These are phyloP conservation scores for Lablab purpureus DNA, from an alignment of 306 rosid genomes.

Conservation along the genomic window DNA sequence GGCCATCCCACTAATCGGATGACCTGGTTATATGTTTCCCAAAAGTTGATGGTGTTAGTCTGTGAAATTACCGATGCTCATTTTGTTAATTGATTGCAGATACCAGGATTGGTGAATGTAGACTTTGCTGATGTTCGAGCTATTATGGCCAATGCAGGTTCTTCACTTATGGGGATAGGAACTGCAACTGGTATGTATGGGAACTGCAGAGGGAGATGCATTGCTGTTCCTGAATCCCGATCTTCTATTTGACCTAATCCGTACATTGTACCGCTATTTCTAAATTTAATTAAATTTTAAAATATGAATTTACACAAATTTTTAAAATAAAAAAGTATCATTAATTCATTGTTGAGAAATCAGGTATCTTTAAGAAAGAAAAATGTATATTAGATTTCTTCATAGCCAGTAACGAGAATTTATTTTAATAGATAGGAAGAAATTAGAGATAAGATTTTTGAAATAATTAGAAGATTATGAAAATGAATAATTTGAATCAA, in stretches of 20 bases:
- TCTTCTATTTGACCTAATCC: conserved; percentile 39
- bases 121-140: conserved; percentile 99
- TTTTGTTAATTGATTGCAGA: conserved; percentile 63
- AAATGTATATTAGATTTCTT: neutral
- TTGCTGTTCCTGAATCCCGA: conserved; percentile 35
- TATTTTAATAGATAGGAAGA: neutral
- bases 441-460: neutral
- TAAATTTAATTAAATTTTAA: neutral
- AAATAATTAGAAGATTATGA: neutral
- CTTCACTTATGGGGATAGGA: conserved; percentile 99
- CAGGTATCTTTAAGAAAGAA: neutral
- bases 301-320: neutral
- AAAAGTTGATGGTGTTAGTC: conserved; percentile 32
- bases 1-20: conserved; percentile 27
- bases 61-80: conserved; percentile 27
- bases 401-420: neutral
- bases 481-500: conserved; percentile 5
- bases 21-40: conserved; percentile 30
- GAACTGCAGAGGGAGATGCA: conserved; percentile 28
- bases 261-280: neutral
- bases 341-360: neutral
- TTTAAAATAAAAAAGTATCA: neutral
- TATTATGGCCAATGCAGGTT: conserved; percentile 98
- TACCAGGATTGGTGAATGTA: conserved; percentile 94
- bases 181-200: conserved; percentile 91